Evolutionary conservation across 2,329 filamentous ascomycete species (phyloP).

Genomic region (Helotiales sp.): DNA sequence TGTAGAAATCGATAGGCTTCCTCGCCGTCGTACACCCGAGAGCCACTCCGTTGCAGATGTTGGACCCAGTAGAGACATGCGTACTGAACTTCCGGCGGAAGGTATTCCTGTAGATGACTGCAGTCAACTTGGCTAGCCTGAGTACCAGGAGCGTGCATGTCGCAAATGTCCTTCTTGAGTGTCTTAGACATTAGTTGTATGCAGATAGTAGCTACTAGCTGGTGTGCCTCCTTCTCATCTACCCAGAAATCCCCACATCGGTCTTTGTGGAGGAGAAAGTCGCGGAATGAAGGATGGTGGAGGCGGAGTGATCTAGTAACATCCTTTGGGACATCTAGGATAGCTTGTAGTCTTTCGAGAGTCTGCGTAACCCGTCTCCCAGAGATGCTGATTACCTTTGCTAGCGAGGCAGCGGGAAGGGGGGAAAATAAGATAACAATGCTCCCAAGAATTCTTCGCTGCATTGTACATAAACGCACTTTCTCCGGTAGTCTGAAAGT

Average conservation of each 20-base stretch:
- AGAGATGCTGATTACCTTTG: conserved; percentile 14
- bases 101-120: conserved; percentile 20
- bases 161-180: conserved; percentile 33
- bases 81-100: conserved; percentile 24
- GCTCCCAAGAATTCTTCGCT: conserved; percentile 28
- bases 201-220: conserved; percentile 39
- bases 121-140: conserved; percentile 24
- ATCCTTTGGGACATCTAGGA: conserved; percentile 25
- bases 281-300: conserved; percentile 43
- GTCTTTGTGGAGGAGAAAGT: conserved; percentile 42
- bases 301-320: conserved; percentile 26
- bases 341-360: conserved; percentile 18
- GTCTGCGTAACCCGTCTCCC: conserved; percentile 15
- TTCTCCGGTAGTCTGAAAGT: conserved; percentile 22
- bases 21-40: neutral
- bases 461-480: too few species aligned
- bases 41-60: conserved; percentile 21
- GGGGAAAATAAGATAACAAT: conserved; percentile 14
- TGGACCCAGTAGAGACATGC: conserved; percentile 9
- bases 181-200: conserved; percentile 42
- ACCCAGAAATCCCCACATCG: conserved; percentile 34
- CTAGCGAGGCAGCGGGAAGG: conserved; percentile 10
- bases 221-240: conserved; percentile 43
- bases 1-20: conserved; percentile 13
- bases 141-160: conserved; percentile 30